Evolutionary conservation across 768 basidiomycete species (phyloP).

Genomic region (Tulasnella sp.): DNA sequence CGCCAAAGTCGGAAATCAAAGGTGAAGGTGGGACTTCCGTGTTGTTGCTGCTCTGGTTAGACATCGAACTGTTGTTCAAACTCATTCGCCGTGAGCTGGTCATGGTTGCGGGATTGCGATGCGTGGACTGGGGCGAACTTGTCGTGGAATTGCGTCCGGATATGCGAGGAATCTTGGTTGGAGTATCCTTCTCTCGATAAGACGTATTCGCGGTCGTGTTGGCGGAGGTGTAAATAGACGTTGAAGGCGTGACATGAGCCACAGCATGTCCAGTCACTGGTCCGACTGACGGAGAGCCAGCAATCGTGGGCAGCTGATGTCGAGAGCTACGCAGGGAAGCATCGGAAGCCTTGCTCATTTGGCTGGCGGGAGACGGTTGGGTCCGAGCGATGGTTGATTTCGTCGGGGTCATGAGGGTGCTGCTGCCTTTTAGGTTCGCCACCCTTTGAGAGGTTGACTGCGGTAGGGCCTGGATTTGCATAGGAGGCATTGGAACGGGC

Average conservation of each 20-base stretch:
- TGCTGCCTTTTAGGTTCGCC: constrained; percentile 70
- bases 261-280: constrained; percentile 58
- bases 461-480: constrained; percentile 86
- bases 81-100: constrained; percentile 65
- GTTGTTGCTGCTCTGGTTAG: constrained; percentile 32
- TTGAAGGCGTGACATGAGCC: constrained; percentile 41
- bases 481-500: constrained; percentile 68
- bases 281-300: constrained; percentile 89
- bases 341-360: constrained; percentile 86
- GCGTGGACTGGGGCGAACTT: constrained; percentile 66
- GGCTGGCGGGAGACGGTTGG: constrained; percentile 82
- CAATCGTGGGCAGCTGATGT: constrained; percentile 84
- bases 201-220: constrained; percentile 10
- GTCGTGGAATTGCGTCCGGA: constrained; percentile 80
- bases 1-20: constrained; percentile 67
- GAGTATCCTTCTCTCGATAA: constrained; percentile 66
- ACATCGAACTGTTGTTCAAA: constrained; percentile 54
- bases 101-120: constrained; percentile 52
- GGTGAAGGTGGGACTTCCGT: constrained; percentile 37
- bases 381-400: constrained; percentile 41
- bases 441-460: constrained; percentile 81
- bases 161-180: constrained; percentile 91
- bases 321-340: constrained; percentile 70
- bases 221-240: constrained; percentile 6
- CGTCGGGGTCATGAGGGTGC: constrained; percentile 47